A percentile compares a stretch with the other conserved stretches of the same genome.
These are phyloP conservation scores for Petunia hybrid DNA, from an alignment of 305 asterid genomes.

Conservation along the genomic window DNA sequence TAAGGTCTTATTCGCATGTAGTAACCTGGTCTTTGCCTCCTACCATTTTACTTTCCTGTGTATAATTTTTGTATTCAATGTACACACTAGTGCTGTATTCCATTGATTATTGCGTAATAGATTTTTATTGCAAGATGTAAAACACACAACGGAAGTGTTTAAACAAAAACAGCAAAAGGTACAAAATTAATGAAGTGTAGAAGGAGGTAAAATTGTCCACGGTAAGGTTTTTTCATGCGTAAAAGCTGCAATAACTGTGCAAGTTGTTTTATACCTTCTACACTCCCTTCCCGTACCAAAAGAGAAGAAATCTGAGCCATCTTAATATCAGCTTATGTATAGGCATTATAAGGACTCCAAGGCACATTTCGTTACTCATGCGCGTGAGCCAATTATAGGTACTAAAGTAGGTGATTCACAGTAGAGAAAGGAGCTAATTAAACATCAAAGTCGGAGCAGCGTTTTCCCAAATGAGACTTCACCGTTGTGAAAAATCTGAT, in stretches of 20 bases:
- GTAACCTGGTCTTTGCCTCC: background rate
- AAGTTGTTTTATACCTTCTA: background rate
- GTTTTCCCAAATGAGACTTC: background rate
- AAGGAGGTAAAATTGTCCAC: conserved; percentile 15
- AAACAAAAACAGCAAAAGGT: background rate
- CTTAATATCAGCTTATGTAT: conserved; percentile 11
- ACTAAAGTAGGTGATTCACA: background rate
- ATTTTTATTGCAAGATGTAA: background rate
- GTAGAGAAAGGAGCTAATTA: background rate
- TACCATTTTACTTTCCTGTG: background rate
- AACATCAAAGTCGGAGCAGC: background rate
- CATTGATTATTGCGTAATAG: conserved; percentile 2
- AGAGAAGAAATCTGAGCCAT: conserved; percentile 1
- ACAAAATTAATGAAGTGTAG: background rate
- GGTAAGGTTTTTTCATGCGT: conserved; percentile 13
- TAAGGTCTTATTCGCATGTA: conserved; percentile 13
- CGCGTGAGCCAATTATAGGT: background rate
- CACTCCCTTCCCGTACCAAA: background rate
- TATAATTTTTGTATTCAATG: background rate
- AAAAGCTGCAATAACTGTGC: background rate
- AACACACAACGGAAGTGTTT: background rate
- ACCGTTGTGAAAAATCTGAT: background rate
- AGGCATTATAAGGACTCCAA: background rate
- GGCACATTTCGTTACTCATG: too few relatives aligned
- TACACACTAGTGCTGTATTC: background rate